Percentiles rank a stretch among this genome's conserved stretches.
Conservation (phyloP, 2,329 filamentous ascomycete genomes). For the Aureobasidium pullulans region DNA sequence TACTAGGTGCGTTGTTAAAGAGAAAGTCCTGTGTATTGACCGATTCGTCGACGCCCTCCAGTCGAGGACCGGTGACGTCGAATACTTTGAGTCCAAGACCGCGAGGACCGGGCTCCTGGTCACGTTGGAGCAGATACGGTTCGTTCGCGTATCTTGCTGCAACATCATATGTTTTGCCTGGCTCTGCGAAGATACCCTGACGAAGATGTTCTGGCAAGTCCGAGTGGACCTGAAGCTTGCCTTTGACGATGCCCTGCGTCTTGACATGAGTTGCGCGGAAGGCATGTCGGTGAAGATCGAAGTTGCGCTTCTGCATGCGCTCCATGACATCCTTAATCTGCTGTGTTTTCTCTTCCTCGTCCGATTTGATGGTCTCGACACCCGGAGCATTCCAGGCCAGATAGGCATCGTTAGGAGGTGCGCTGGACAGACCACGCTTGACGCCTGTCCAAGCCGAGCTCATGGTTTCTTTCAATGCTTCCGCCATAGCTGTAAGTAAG, state of each 20-base stretch:
- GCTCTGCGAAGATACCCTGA: conserved; percentile 17
- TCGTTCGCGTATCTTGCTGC: conserved; percentile 21
- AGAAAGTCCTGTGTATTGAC: conserved; percentile 25
- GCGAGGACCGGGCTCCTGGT: conserved; percentile 19
- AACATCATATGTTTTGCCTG: conserved; percentile 17
- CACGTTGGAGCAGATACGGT: conserved; percentile 20
- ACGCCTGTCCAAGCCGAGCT: conserved; percentile 10
- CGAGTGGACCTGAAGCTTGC: conserved; percentile 18
- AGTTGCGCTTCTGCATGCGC: conserved; percentile 18
- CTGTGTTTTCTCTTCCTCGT: conserved; percentile 17
- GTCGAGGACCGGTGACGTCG: conserved; percentile 12
- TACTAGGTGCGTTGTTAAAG: conserved; percentile 28
- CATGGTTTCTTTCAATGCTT: conserved; percentile 7
- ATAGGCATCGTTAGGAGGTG: conserved; percentile 21
- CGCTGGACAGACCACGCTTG: conserved; percentile 19
- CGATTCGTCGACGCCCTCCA: conserved; percentile 16
- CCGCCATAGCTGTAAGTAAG: not conserved
- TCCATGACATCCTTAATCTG: conserved; percentile 16
- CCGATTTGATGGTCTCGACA: conserved; percentile 10
- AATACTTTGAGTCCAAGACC: conserved; percentile 21
- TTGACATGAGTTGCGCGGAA: conserved; percentile 20
- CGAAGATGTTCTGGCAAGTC: conserved; percentile 20
- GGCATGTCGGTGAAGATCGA: conserved; percentile 18
- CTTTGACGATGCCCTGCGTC: conserved; percentile 20
- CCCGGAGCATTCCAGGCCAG: conserved; percentile 15